Percentiles rank a stretch among this genome's conserved stretches.
These are phyloP conservation scores for Castanea mollissima DNA, from an alignment of 306 rosid species.

Conservation along the genomic window DNA sequence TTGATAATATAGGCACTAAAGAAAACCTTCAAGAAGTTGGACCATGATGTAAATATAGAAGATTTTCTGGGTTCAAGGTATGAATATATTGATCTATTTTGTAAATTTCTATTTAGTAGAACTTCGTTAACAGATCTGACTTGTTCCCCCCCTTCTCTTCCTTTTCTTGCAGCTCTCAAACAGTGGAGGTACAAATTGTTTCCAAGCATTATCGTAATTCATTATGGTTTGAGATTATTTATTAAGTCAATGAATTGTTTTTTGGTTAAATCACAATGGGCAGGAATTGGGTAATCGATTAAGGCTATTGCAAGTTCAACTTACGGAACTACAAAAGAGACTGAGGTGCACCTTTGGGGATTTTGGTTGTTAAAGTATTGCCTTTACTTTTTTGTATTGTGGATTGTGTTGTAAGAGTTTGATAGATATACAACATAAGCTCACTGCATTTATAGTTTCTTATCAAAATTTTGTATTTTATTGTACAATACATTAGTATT, in stretches of 20 bases:
- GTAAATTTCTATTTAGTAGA: constrained; percentile 15
- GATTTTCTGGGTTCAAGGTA: constrained; percentile 68
- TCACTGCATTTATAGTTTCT: not conserved
- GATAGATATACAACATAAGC: not conserved
- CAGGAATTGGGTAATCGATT: constrained; percentile 57
- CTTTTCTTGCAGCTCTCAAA: constrained; percentile 60
- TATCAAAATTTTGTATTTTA: not conserved
- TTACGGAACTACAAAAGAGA: constrained; percentile 58
- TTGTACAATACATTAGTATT: not conserved
- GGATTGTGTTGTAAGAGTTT: constrained; percentile 18
- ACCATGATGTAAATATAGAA: constrained; percentile 70
- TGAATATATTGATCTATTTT: constrained; percentile 14
- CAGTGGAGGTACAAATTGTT: constrained; percentile 50
- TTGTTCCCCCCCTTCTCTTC: not conserved
- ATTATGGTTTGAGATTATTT: constrained; percentile 22
- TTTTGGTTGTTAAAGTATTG: constrained; percentile 60
- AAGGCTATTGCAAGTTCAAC: constrained; percentile 47
- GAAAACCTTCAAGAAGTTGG: constrained; percentile 85
- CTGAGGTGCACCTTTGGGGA: constrained; percentile 82
- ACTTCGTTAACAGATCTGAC: constrained; percentile 21
- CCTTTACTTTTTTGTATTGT: constrained; percentile 48
- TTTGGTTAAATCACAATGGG: constrained; percentile 27
- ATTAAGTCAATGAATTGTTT: constrained; percentile 15
- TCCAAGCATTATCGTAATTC: constrained; percentile 12
- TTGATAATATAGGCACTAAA: constrained; percentile 59